Conservation (phyloP, 371 early-diverging fungal species). For the Dichotomocladium elegans region DNA sequence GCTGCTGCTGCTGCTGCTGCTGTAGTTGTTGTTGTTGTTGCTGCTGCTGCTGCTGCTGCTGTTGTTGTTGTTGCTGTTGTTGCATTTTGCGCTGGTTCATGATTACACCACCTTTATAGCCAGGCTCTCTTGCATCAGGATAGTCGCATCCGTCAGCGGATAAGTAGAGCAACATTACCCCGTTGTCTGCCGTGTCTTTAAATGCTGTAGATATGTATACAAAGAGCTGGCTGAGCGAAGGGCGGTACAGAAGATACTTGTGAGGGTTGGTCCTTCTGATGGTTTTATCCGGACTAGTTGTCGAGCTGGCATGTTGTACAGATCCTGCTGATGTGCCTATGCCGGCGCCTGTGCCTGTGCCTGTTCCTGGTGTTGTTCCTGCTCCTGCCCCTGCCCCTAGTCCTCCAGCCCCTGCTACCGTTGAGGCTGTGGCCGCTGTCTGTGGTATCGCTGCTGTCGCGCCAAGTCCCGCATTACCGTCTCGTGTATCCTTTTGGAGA, state of each 20-base stretch:
- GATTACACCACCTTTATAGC: conserved; percentile 72
- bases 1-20: not conserved
- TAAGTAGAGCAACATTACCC: conserved; percentile 81
- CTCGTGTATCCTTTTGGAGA: not conserved
- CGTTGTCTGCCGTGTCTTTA: conserved; percentile 83
- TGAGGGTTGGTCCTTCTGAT: conserved; percentile 77
- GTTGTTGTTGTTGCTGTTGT: not conserved
- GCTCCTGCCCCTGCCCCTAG: not conserved
- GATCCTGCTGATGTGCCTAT: not conserved
- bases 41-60: not conserved
- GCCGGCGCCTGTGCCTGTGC: not conserved
- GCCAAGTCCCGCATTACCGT: not conserved
- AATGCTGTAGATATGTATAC: conserved; percentile 88
- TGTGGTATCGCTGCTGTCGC: not conserved
- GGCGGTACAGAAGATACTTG: conserved; percentile 88
- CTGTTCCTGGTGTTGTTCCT: conserved; percentile 7
- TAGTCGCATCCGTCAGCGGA: conserved; percentile 84
- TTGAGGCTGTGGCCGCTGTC: not conserved
- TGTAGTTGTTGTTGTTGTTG: not conserved
- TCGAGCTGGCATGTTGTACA: not conserved
- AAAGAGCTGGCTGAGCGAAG: conserved; percentile 82
- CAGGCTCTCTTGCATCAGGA: conserved; percentile 31
- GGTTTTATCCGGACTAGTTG: conserved; percentile 3
- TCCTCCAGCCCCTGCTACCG: too few relatives aligned
- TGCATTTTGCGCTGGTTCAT: conserved; percentile 34